These are phyloP conservation scores for Ambrosiella xylebori DNA, from an alignment of 2,329 filamentous ascomycete genomes.

Conservation along the genomic window DNA sequence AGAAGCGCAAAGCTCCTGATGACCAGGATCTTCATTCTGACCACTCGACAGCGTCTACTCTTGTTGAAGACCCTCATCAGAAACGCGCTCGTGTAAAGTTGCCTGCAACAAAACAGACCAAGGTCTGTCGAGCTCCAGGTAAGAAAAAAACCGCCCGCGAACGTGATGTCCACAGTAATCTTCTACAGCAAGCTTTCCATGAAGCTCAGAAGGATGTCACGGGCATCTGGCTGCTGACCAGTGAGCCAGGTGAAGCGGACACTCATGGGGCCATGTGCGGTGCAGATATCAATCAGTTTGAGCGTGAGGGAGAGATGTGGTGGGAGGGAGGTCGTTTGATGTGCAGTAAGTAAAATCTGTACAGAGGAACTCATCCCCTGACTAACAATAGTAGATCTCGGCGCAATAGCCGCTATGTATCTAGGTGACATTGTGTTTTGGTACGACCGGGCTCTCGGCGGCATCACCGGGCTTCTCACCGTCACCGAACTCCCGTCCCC, in stretches of 20 bases:
- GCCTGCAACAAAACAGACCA: too few species aligned
- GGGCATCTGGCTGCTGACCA: conserved; percentile 8
- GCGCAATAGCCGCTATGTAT: conserved; percentile 7
- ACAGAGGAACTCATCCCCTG: not conserved
- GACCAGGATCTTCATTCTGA: too few species aligned
- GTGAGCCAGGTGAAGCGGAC: not conserved
- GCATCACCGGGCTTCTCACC: conserved; percentile 6
- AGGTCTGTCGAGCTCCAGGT: too few species aligned
- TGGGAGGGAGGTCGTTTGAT: conserved; percentile 4
- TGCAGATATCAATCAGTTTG: conserved; percentile 4
- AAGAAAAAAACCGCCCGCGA: not conserved
- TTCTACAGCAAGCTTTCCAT: not conserved
- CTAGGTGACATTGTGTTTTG: conserved; percentile 11
- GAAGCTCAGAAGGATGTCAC: not conserved
- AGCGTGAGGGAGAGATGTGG: not conserved
- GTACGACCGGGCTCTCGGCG: conserved; percentile 5
- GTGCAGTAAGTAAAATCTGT: not conserved
- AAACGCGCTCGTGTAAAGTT: too few species aligned
- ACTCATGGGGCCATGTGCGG: conserved; percentile 4
- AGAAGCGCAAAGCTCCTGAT: too few species aligned
- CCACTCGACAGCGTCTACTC: too few species aligned
- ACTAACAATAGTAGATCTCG: conserved; percentile 5
- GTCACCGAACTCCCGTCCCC: not conserved
- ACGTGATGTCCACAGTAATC: not conserved
- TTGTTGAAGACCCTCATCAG: too few species aligned